Evolutionary conservation across 2,329 filamentous ascomycete genomes (phyloP).

Genomic region (Magnaporthiopsis incrustans): DNA sequence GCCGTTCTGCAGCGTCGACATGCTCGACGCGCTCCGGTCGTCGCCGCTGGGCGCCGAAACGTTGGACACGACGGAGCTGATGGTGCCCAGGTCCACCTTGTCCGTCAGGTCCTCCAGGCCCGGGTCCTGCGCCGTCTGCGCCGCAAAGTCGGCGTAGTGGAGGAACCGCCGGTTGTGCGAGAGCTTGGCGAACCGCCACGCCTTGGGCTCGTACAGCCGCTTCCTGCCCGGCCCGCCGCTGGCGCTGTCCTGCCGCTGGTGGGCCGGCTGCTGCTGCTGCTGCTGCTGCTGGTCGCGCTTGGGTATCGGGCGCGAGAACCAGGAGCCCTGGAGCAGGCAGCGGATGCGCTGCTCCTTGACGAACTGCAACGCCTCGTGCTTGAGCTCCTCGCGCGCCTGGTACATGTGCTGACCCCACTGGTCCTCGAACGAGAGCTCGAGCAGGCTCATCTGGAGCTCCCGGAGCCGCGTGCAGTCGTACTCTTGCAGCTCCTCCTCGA

Average conservation of each 20-base stretch:
- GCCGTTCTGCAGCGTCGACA: constrained; percentile 31
- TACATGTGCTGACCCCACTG: constrained; percentile 86
- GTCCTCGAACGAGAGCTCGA: constrained; percentile 87
- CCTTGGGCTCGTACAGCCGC: constrained; percentile 38
- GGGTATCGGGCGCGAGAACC: constrained; percentile 59
- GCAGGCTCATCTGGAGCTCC: constrained; percentile 84
- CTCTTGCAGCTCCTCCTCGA: constrained; percentile 81
- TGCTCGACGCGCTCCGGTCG: constrained; percentile 33
- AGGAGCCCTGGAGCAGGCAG: constrained; percentile 79
- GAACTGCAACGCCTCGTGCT: constrained; percentile 87
- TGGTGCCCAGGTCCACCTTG: constrained; percentile 77
- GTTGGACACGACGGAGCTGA: constrained; percentile 92
- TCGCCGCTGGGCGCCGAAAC: constrained; percentile 61
- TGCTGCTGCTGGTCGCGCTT: constrained; percentile 23
- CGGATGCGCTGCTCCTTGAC: constrained; percentile 94
- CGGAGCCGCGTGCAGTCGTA: constrained; percentile 74
- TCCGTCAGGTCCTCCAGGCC: constrained; percentile 65
- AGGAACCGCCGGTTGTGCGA: constrained; percentile 87
- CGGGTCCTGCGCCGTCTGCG: constrained; percentile 56
- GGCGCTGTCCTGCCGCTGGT: constrained; percentile 35
- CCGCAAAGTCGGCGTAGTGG: constrained; percentile 79
- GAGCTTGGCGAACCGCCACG: constrained; percentile 78
- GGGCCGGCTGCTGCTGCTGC: constrained; percentile 16
- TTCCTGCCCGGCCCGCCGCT: constrained; percentile 26
- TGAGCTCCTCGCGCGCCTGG: constrained; percentile 85